These are phyloP conservation scores for Umbelopsis ramanniana DNA, from an alignment of 192 early-diverging fungal genomes.

Conservation along the genomic window DNA sequence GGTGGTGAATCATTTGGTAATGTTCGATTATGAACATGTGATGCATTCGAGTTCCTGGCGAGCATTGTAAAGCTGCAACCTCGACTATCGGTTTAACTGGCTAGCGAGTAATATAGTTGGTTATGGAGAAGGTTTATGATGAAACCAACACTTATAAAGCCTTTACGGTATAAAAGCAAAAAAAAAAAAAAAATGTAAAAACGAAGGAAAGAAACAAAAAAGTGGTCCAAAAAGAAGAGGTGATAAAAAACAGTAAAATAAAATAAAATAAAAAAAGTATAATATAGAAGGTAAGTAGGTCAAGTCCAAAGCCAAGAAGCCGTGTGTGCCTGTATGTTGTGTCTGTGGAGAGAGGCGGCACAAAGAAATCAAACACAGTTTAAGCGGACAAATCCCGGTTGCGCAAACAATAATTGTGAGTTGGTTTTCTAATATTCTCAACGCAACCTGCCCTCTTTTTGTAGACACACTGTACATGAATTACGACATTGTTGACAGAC, in stretches of 20 bases:
- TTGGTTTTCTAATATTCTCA: slow-evolving; percentile 20
- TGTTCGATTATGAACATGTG: slow-evolving; percentile 15
- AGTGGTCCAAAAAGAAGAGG: no score
- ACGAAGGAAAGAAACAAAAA: no score
- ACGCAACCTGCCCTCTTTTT: background rate
- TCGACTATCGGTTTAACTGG: background rate
- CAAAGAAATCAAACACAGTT: background rate
- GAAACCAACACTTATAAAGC: no score
- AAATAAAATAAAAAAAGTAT: no score
- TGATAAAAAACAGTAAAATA: no score
- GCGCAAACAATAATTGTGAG: slow-evolving; percentile 13
- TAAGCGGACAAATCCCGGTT: slow-evolving; percentile 4
- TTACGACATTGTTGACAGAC: slow-evolving; percentile 23
- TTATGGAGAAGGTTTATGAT: background rate
- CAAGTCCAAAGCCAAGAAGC: no score
- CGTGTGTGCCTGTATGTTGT: background rate
- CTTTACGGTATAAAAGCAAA: no score
- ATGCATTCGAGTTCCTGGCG: slow-evolving; percentile 11
- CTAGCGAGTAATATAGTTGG: background rate
- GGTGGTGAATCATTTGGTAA: slow-evolving; percentile 8
- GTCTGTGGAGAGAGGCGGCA: background rate
- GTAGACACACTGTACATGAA: background rate
- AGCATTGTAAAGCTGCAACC: slow-evolving; percentile 16
- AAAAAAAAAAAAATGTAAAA: no score
- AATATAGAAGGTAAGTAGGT: no score